Evolutionary conservation across 2,329 filamentous ascomycete species (phyloP).

Genomic region (Plenodomus lindquistii): DNA sequence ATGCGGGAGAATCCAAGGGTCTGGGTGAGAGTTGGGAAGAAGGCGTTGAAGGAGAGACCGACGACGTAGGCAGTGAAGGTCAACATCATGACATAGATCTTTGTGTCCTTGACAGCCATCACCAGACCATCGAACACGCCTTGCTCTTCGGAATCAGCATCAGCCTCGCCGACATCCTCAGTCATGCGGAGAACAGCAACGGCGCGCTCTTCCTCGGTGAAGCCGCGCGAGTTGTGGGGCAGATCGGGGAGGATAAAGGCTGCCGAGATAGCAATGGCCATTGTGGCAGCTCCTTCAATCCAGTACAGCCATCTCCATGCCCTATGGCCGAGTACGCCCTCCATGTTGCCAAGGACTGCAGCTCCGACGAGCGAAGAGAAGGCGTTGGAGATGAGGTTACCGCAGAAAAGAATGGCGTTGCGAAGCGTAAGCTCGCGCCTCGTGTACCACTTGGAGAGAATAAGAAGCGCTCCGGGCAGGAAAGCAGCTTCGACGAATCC

Average conservation of each 20-base stretch:
- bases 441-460: constrained; percentile 70
- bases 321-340: constrained; percentile 37
- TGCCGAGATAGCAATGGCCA: constrained; percentile 37
- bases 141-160: constrained; percentile 48
- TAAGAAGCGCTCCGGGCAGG: constrained; percentile 65
- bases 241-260: constrained; percentile 40
- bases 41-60: constrained; percentile 48
- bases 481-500: constrained; percentile 52
- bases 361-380: constrained; percentile 52
- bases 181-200: constrained; percentile 45
- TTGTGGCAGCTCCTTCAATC: constrained; percentile 46
- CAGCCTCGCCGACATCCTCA: constrained; percentile 56
- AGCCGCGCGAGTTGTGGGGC: constrained; percentile 49
- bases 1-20: constrained; percentile 47
- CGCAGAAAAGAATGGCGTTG: constrained; percentile 48
- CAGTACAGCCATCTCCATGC: constrained; percentile 48
- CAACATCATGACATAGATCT: constrained; percentile 67
- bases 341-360: constrained; percentile 45
- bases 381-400: constrained; percentile 48
- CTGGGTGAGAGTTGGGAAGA: constrained; percentile 44
- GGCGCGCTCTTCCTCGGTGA: constrained; percentile 53
- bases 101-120: constrained; percentile 63
- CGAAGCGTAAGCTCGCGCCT: constrained; percentile 52
- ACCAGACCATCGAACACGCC: constrained; percentile 58
- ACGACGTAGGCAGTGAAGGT: constrained; percentile 65